Evolutionary conservation across 805 yeast genomes (phyloP).

Genomic region (Millerago galiae): DNA sequence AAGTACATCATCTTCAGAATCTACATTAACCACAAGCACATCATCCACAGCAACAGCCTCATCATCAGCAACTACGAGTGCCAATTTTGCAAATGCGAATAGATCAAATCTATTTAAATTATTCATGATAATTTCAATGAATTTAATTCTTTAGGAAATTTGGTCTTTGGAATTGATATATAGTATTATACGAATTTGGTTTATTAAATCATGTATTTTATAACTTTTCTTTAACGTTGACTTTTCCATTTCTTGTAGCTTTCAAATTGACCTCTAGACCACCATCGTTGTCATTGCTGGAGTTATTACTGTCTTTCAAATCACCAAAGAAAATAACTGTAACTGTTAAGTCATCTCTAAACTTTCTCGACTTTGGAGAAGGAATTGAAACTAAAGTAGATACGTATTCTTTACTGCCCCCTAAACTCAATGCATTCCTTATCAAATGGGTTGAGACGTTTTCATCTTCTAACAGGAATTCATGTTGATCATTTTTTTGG

Average conservation of each 20-base stretch:
- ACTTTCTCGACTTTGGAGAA: constrained; percentile 81
- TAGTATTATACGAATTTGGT: too few relatives aligned
- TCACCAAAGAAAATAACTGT: constrained; percentile 92
- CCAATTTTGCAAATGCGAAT: too few relatives aligned
- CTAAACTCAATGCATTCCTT: constrained; percentile 87
- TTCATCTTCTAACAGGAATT: constrained; percentile 66
- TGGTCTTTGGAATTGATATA: too few relatives aligned
- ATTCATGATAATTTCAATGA: too few relatives aligned
- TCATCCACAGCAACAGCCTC: too few relatives aligned
- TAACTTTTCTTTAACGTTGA: constrained; percentile 1
- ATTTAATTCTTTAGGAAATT: too few relatives aligned
- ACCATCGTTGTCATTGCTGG: constrained; percentile 3
- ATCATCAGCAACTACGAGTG: too few relatives aligned
- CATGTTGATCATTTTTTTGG: constrained; percentile 25
- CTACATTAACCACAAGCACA: too few relatives aligned
- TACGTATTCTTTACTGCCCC: constrained; percentile 81
- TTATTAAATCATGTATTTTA: not conserved
- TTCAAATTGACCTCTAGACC: constrained; percentile 8
- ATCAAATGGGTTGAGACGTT: constrained; percentile 91
- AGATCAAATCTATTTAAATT: too few relatives aligned
- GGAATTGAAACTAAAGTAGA: constrained; percentile 88
- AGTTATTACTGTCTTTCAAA: constrained; percentile 1
- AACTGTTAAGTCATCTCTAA: constrained; percentile 93
- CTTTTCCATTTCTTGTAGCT: constrained; percentile 9
- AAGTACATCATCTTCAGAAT: too few relatives aligned